These are phyloP conservation scores for Begonia fuchsioides DNA, from an alignment of 306 rosid genomes.

Conservation along the genomic window DNA sequence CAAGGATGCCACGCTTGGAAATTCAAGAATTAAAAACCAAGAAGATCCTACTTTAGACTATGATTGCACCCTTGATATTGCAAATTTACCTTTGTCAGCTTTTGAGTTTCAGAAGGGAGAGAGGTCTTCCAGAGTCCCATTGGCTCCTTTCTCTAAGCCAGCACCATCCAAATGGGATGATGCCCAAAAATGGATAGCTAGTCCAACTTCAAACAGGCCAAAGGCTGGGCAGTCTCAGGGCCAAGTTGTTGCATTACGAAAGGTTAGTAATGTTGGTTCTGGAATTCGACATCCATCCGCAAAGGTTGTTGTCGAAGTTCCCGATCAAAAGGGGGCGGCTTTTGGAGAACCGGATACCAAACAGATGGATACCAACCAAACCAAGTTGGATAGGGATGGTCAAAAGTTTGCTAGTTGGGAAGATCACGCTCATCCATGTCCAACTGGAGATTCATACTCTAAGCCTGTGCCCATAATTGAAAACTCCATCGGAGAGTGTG, in stretches of 20 bases:
- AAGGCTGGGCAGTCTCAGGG: constrained; percentile 55
- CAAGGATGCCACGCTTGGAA: constrained; percentile 20
- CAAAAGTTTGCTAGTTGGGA: constrained; percentile 63
- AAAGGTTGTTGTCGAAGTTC: constrained; percentile 82
- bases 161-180: constrained; percentile 96
- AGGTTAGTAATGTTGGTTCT: constrained; percentile 29
- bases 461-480: constrained; percentile 36
- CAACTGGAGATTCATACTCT: constrained; percentile 48
- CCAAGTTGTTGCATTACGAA: constrained; percentile 40
- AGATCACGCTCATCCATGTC: constrained; percentile 29
- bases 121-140: constrained; percentile 57
- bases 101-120: constrained; percentile 89
- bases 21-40: constrained; percentile 33
- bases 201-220: constrained; percentile 65
- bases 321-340: constrained; percentile 29
- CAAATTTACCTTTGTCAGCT: constrained; percentile 34
- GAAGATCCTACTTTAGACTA: constrained; percentile 55
- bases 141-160: constrained; percentile 75
- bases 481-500: constrained; percentile 28
- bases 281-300: constrained; percentile 50
- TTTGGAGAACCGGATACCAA: constrained; percentile 89
- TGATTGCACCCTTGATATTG: constrained; percentile 38
- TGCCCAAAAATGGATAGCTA: constrained; percentile 96
- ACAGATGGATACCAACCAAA: constrained; percentile 60
- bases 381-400: constrained; percentile 42